Conservation (phyloP, 805 yeast species). For the Candida patagonica region DNA sequence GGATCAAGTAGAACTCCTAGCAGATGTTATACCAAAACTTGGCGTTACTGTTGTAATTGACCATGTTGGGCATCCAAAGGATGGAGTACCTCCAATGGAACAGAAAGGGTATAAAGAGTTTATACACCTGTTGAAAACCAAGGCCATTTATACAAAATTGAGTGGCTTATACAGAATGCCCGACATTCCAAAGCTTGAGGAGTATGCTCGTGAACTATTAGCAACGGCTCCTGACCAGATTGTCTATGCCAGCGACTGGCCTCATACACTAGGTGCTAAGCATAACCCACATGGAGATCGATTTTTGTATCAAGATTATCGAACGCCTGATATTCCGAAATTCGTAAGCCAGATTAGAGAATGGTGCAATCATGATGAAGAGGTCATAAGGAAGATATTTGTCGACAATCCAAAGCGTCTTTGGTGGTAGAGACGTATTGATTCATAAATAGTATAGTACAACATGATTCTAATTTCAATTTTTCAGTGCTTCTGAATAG, state of each 20-base stretch:
- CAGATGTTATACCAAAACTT: slow-evolving; percentile 3
- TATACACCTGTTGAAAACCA: neutral
- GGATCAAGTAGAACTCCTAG: slow-evolving; percentile 7
- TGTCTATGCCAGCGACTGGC: slow-evolving; percentile 10
- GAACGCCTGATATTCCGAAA: no score
- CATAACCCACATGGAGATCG: neutral
- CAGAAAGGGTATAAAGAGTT: neutral
- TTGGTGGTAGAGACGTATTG: no score
- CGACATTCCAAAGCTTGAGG: slow-evolving; percentile 3
- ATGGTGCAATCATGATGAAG: neutral
- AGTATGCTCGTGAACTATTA: slow-evolving; percentile 2
- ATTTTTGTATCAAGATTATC: no score
- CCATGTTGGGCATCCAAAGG: slow-evolving; percentile 1
- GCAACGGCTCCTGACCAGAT: slow-evolving; percentile 8
- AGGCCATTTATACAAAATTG: neutral
- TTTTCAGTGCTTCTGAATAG: no score
- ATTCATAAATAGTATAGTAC: no score
- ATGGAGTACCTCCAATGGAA: neutral
- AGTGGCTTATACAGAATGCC: slow-evolving; percentile 4
- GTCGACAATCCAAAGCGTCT: slow-evolving; percentile 6
- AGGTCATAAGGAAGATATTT: slow-evolving; percentile 5
- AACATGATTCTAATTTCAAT: no score
- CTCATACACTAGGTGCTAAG: slow-evolving; percentile 4
- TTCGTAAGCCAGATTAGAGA: no score
- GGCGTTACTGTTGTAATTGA: slow-evolving; percentile 10